Evolutionary conservation across 495 filamentous ascomycete genomes (phyloP), one percentile per base, ranked within the genome.

Genomic region (Talaromyces thailandensis): DNA sequence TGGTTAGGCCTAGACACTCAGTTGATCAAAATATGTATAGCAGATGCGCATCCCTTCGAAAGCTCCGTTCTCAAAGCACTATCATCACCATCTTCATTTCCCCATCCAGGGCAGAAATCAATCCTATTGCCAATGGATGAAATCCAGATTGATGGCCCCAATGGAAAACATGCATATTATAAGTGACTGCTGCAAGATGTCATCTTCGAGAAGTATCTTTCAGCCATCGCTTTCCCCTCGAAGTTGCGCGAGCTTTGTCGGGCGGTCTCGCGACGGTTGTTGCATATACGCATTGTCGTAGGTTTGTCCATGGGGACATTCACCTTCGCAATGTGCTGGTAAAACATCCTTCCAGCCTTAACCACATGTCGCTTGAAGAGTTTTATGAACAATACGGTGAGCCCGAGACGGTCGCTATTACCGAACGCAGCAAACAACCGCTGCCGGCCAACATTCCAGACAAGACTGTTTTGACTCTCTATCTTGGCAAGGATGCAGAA

Each of bases 1-100:
- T 86, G 81, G 82, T 76, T 87, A 40, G 81, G 80, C 31, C 75
- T 66, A 3, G 80, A 87, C 40, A 67, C 64, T 50, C 45, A 43
- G 55, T 63, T 66, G 26, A 31, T 75, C 3, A 78, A 75, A 52
- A 66, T 76, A 26, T 50, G 61, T 53, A 69, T 69, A 62, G 66
- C 71, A 40, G 52, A 69, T 45, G 48, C 68, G 8, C 3, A 40
- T 61, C 35, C 18, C 3, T 57, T 43, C n/a, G 68, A 73, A 35
- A 65, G 62, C 9, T 67, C 67, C 0, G 60, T 69, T 14, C 69
- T 76, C 31, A 58, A 55, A 48, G 66, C 67, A 58, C 66, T 74
- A 25, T 69, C 69, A 58, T 14, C 58, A 32, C 18, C 25, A 3
- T 63, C 58, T 12, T 60, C 61, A 14, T 31, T 53, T 7, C 29